Evolutionary conservation across 495 filamentous ascomycete genomes (phyloP), one percentile per base, ranked within the genome.

Genomic region (Xylaria scruposa): DNA sequence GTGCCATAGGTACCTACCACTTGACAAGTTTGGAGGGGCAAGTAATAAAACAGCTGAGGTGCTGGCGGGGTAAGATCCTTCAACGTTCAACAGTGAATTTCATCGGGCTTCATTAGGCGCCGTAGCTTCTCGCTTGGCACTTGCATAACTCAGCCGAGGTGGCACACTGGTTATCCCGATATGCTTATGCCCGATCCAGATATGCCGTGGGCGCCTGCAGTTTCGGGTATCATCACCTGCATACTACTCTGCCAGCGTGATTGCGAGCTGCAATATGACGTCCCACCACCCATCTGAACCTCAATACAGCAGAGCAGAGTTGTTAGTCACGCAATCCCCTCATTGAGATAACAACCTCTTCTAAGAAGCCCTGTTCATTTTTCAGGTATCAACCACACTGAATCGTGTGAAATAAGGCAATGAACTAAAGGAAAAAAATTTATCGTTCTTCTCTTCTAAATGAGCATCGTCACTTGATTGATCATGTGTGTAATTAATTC

Each of bases 261-360:
- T 51, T 51, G 26, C 21, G 8, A 38, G 63, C 47, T 67, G 63
- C 63, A 67, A 42, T 44, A 67, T 67, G 65, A 67, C 65, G 65
- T 67, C 64, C 65, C 36, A 38, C 58, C 47, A 56, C 21, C 64
- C 21, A 54, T 47, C 1, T 73, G 24, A 54, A 44, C 46, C 3
- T 73, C 31, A 54, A 44, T 31, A 31, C 29, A 31, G 1, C 36
- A 40, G 3, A 31, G 61, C 44, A 44, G 51, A 56, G 54, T 72
- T 82, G 87, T 68, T 88, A 97, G 36, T 44, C 38, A 38, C n/a
- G 19, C 62, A 19, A 6, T 2, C 62, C 6, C 31, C 19, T 62
- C 61, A 64, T 38, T 9, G 2, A 17, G 26, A 46, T 10, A 64
- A 19, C 61, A 2, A 26, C 61, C 19, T 63, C 24, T 63, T 62